phyloP scores from a whole-genome alignment of 371 early-diverging fungal species.

The Syncephalastrum monosporum region DNA sequence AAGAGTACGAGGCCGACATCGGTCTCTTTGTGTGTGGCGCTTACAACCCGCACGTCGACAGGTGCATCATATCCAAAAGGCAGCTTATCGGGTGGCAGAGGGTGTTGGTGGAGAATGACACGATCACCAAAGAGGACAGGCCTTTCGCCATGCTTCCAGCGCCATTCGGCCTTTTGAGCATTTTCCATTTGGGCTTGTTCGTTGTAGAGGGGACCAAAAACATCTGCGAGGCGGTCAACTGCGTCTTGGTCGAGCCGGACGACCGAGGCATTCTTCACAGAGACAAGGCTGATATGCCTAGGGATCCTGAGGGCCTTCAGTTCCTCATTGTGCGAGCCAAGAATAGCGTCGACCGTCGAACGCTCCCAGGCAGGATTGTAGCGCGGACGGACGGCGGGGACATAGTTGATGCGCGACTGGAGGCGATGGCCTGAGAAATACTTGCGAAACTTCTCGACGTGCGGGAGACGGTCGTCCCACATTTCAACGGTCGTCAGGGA shows the following conservation, averaged over 20 bases:
- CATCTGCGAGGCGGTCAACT: constrained; percentile 2
- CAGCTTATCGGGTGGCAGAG: background rate
- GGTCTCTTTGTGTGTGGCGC: constrained; percentile 1
- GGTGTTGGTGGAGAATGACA: constrained; percentile 16
- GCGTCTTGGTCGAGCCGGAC: constrained; percentile 9
- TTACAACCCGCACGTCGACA: constrained; percentile 11
- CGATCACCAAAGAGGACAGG: constrained; percentile 27
- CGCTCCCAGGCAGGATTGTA: constrained; percentile 53
- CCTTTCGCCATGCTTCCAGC: constrained; percentile 16
- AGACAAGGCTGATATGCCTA: constrained; percentile 1
- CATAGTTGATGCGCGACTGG: constrained; percentile 28
- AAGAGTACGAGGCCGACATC: constrained; percentile 3
- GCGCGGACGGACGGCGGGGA: constrained; percentile 38
- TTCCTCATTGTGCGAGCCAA: constrained; percentile 38
- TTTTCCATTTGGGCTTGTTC: background rate
- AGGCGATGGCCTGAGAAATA: constrained; percentile 38
- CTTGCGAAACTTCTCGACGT: constrained; percentile 43
- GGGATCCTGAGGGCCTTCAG: background rate
- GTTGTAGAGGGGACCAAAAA: constrained; percentile 12
- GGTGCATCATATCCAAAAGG: constrained; percentile 12
- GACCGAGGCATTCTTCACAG: constrained; percentile 17
- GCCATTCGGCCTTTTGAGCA: background rate
- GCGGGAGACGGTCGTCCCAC: constrained; percentile 64
- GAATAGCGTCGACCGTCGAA: constrained; percentile 36
- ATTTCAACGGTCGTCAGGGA: constrained; percentile 36